Base-by-base conservation (phyloP, 352 stramenopile species). In the Pythium plurisporium region DNA sequence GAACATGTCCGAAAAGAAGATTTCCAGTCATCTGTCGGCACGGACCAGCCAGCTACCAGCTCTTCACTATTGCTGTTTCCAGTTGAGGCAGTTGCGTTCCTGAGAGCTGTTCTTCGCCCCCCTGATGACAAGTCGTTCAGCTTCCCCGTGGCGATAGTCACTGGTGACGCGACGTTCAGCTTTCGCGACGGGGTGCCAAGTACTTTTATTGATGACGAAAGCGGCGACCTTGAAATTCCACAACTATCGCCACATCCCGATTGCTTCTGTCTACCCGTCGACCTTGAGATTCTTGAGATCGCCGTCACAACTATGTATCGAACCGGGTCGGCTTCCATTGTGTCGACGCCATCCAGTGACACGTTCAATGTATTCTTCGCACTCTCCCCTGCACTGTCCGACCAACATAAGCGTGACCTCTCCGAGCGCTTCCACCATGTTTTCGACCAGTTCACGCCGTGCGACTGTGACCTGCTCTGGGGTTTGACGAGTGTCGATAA, bases 251-350 rank as follows among this genome's bases (percentile, higher is more conserved):
- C 83, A 8, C 79, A 90, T 33, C 81, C 81, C 15, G 77, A 94
- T 23, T 94, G 83, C 27, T 93, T 93, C 49, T 93, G 83, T 30
- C 66, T 93, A 15, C 81, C 83, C 11, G 74, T 91, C 0, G 83
- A 93, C 57, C 88, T 93, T 27, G 75, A 85, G 43, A 72, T 91
- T 27, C 63, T 93, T 11, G 42, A 71, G 25, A 17, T 73, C 4
- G 79, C 84, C 26, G 67, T 88, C 29, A 19, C 65, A 23, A 56
- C 80, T 3, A 29, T 29, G 12, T 47, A 47, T 7, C 44, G 49
- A 11, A 25, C 17, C n/a, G 17, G 34, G 8, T 40, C 22, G 6
- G 54, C 71, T 1, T 41, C 52, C 3, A 54, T 62, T 26, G 47
- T 62, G 0, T 66, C 73, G 12, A 68, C 78, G 9, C 63, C 76